These are phyloP conservation scores for Sicyos edulis DNA, from an alignment of 306 rosid genomes.

Conservation along the genomic window DNA sequence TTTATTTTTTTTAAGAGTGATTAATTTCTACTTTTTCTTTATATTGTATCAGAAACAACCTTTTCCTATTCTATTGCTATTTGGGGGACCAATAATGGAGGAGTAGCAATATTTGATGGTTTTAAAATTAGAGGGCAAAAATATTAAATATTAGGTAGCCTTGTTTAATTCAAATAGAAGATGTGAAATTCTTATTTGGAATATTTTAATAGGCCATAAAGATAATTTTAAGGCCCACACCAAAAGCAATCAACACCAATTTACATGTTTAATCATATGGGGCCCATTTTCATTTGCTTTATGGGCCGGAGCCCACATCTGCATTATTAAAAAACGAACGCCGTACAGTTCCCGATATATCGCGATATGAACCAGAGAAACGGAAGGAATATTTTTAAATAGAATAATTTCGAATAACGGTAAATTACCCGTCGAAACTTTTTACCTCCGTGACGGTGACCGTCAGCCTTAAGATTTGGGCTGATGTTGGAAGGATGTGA, in stretches of 20 bases:
- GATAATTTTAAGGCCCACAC: conserved; percentile 12
- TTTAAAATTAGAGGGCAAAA: not conserved
- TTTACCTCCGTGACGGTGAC: not conserved
- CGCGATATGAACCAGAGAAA: conserved; percentile 12
- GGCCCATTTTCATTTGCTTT: conserved; percentile 20
- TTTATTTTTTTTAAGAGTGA: too few species aligned
- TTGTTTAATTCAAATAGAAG: not conserved
- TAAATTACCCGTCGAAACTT: not conserved
- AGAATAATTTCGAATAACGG: not conserved
- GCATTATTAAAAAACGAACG: not conserved
- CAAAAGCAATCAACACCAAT: not conserved
- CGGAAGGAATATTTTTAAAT: not conserved
- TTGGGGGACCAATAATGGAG: conserved; percentile 3
- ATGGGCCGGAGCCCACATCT: conserved; percentile 29
- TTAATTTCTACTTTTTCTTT: too few species aligned
- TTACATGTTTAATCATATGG: conserved; percentile 9
- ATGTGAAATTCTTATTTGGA: not conserved
- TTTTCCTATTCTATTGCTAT: not conserved
- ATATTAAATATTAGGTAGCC: not conserved
- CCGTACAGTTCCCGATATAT: not conserved
- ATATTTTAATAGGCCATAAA: not conserved
- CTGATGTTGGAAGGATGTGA: not conserved
- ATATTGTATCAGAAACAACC: not conserved
- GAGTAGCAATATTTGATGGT: not conserved
- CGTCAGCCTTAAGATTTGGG: not conserved